Evolutionary conservation across 1,139 yeast genomes (phyloP), one percentile per base, ranked within the genome.

Genomic region (Dujonia santamariae): DNA sequence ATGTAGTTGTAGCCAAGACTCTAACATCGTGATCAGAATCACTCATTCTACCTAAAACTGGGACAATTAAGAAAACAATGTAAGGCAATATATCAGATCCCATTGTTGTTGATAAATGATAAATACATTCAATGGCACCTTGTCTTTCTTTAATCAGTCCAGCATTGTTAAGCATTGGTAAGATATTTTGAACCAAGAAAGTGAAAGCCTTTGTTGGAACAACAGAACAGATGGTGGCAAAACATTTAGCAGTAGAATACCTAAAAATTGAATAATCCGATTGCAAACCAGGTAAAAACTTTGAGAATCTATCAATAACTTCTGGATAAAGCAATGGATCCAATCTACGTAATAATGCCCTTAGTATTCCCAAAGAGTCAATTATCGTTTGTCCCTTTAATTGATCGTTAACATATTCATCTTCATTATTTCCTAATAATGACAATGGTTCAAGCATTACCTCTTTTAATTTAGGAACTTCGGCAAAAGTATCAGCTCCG

Each of bases 11-110:
- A 0, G 98, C 95, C 37, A 94, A 63, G 15, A 85, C 72, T 50
- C 99, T 78, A n/a, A 90, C 82, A 54, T 88, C 96, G 37, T 75
- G 76, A 52, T 90, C 88, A 2, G 96, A 73, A 60, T 94, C 99
- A 68, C 97, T 88, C 98, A 94, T 94, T 56, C 98, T 76, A 33
- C 98, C 99, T 48, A 94, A 67, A 1, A 92, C 88, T 12, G 99
- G 98, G 17, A 94, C 97, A 56, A 94, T 87, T 51, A 94, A 72
- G 56, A 92, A 94, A 25, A 94, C 96, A 34, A 94, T 90, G 57
- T 92, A 94, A 0, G 99, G 99, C 39, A 94, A 66, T 38, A 94
- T 87, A 43, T 78, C 84, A 4, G 87, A 71, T 1, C 95, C 97
- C 97, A 94, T 87, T 2, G 85, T 75, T 17, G 73, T 69, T 1